A percentile compares a stretch with the other conserved stretches of the same genome.
Conservation (phyloP, 805 yeast species). For the Helenozyma rhizophorensis region DNA sequence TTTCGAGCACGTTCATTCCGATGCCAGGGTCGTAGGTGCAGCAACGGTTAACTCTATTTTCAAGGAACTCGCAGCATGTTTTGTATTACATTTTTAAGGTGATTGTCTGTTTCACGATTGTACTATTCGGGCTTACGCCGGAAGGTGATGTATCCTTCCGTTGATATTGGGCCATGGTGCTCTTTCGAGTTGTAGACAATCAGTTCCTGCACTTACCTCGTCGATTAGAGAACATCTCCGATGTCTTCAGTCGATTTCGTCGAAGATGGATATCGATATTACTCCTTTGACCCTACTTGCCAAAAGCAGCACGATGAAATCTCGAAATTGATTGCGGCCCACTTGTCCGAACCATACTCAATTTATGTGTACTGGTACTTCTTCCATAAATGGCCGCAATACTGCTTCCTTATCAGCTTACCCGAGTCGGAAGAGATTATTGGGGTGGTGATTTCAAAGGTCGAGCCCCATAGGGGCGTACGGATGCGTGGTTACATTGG, state of each 20-base stretch:
- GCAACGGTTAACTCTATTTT: no score
- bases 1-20: no score
- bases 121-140: no score
- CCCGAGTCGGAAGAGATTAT: slow-evolving; percentile 37
- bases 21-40: no score
- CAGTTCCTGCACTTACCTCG: no score
- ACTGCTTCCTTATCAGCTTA: slow-evolving; percentile 62
- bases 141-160: no score
- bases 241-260: slow-evolving; percentile 5
- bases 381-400: slow-evolving; percentile 84
- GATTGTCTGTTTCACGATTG: no score
- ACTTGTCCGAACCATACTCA: slow-evolving; percentile 91
- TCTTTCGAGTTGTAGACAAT: no score
- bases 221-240: no score
- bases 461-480: slow-evolving; percentile 68
- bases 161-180: no score
- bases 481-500: slow-evolving; percentile 90
- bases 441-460: slow-evolving; percentile 85
- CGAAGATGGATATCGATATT: slow-evolving; percentile 13
- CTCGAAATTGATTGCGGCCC: slow-evolving; percentile 57
- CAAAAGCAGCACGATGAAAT: slow-evolving; percentile 44
- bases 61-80: no score
- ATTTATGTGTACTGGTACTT: slow-evolving; percentile 89
- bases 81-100: no score
- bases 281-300: slow-evolving; percentile 11